Evolutionary conservation across 2,329 filamentous ascomycete genomes (phyloP), one percentile per base, ranked within the genome.

Genomic region (Capronia epimyces): DNA sequence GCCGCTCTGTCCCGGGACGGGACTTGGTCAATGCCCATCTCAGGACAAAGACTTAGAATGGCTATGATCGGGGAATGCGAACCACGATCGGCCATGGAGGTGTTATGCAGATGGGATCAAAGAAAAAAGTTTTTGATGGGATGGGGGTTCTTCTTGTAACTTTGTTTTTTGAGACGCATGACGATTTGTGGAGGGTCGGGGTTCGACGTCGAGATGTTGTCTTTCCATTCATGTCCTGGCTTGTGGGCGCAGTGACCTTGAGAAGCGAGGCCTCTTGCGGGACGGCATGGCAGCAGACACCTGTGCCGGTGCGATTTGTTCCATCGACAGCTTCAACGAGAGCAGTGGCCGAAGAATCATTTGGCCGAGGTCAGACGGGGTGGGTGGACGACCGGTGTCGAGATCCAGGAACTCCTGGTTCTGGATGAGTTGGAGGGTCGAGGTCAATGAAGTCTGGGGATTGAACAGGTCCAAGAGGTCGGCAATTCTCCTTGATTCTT

Each of bases 51-150:
- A 25, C 39, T 46, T 46, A 31, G 48, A 48, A 49, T 46, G 44
- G 49, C 45, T 34, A 16, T 32, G 42, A 37, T 51, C 25, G 29
- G 18, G 44, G 49, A 39, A 48, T 29, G 10, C 32, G 42, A 32
- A 24, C 34, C 20, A 20, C 16, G 39, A 42, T 15, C 22, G 4
- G 13, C 13, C 7, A 25, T 42, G 25, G 29, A 27, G 20, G 39
- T 27, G 32, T 31, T 27, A 43, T 27, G 39, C 37, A 32, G 39
- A 32, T 21, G 40, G 41, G 16, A 40, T n/a, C 41, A 18, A 42
- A 16, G 31, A 42, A 24, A 43, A 45, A 55, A 53, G 51, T 45
- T 49, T 55, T 55, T 46, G 42, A 25, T 18, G 29, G 48, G 24
- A 21, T 46, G 39, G 41, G 32, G 16, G 43, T 36, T 43, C 16